Evolutionary conservation across 106 monocot species (phyloP).

Genomic region (Dendrobium huoshanense): DNA sequence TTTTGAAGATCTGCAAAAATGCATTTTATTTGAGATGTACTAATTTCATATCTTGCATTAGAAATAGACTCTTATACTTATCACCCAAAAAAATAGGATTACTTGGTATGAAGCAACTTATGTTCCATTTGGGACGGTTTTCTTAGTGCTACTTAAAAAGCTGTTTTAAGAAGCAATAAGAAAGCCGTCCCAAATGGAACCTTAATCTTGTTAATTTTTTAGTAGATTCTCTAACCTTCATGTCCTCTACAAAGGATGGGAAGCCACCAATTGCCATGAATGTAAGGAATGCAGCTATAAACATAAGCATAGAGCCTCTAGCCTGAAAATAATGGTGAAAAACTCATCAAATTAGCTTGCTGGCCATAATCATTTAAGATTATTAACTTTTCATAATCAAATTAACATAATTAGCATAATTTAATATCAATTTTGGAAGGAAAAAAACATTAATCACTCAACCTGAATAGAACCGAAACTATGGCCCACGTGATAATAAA

Average conservation of each 20-base stretch:
- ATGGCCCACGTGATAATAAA: slow-evolving; percentile 32
- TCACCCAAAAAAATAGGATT: background rate
- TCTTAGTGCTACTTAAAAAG: no score
- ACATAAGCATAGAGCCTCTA: slow-evolving; percentile 41
- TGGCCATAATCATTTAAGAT: background rate
- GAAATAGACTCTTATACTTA: background rate
- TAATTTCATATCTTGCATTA: background rate
- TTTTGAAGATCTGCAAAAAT: slow-evolving; percentile 38
- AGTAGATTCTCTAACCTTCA: slow-evolving; percentile 30
- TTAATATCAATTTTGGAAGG: background rate
- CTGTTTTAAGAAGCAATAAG: no score
- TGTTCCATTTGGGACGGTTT: no score
- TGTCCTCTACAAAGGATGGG: slow-evolving; percentile 58
- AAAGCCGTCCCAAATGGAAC: no score
- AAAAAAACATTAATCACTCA: background rate
- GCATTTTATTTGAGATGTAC: background rate
- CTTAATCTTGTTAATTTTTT: no score
- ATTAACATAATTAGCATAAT: no score
- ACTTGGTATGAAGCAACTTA: background rate
- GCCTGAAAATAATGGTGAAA: slow-evolving; percentile 22
- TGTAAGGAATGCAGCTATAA: slow-evolving; percentile 44
- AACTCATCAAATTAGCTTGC: background rate
- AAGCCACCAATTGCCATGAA: slow-evolving; percentile 70
- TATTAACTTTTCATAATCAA: background rate
- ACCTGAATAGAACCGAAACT: slow-evolving; percentile 43